Evolutionary conservation across 2,329 filamentous ascomycete genomes (phyloP), one percentile per base, ranked within the genome.

Genomic region (Didymosphaeria variabile): DNA sequence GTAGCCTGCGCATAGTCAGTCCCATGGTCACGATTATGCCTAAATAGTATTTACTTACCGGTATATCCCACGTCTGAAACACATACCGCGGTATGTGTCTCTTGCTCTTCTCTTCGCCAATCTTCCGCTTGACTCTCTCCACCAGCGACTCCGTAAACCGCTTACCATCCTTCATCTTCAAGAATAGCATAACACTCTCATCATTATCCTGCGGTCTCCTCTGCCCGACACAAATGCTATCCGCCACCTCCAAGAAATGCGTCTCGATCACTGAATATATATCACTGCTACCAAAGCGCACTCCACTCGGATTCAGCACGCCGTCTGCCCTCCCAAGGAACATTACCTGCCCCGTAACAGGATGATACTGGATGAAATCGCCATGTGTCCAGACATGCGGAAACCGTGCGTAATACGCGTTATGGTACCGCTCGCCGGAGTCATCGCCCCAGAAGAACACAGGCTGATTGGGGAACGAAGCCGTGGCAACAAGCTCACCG

Each of bases 141-240:
- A 89, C 87, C 53, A 94, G 72, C 29, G 77, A 58, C 57, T 77
- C 64, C 6, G 84, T 86, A 64, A 92, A 88, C 23, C 71, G 77
- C 34, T 83, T 71, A 0, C 88, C 90, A 0, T 86, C 84, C 53
- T 81, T 83, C 86, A 89, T 87, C 59, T 87, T 75, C 62, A 88
- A 72, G 69, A 89, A 89, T 31, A 89, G 66, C 70, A 89, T 79
- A 0, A 89, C 86, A 0, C 79, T 83, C 72, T 89, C 87, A 66
- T 89, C 87, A 5, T 67, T 66, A 67, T 89, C 87, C 10, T 79
- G 69, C 1, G 87, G 87, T 31, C 92, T 79, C 21, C 91, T 81
- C 78, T 94, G 91, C 0, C 92, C 92, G 0, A 95, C 91, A 59
- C 91, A 94, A 31, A 95, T 83, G n/a, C 88, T 89, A 72, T 95